phyloP scores from a whole-genome alignment of 768 basidiomycete genomes.

The Lentinula detonsa region DNA sequence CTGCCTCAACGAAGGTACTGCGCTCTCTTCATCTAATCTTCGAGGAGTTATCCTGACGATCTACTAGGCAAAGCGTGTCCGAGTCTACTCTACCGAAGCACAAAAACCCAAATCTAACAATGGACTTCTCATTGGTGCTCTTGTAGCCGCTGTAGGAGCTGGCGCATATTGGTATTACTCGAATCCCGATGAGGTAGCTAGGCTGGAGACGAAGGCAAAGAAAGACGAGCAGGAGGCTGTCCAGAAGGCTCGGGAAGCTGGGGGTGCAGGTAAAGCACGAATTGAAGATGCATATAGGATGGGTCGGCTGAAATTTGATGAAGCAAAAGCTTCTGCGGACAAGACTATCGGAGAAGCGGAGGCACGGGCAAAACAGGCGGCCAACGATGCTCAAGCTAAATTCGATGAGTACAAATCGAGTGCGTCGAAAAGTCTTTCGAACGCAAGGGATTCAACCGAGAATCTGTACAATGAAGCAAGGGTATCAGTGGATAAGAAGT shows the following conservation, averaged over 20 bases:
- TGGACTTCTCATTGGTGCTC: not conserved
- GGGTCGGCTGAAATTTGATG: conserved; percentile 7
- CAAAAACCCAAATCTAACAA: conserved; percentile 1
- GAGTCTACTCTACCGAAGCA: not conserved
- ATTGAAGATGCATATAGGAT: conserved; percentile 5
- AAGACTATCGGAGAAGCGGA: conserved; percentile 5
- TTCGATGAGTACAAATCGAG: conserved; percentile 3
- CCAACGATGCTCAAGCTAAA: conserved; percentile 6
- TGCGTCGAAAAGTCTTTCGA: not conserved
- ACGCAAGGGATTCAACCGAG: conserved; percentile 6
- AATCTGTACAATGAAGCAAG: conserved; percentile 10
- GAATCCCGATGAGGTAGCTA: conserved; percentile 10
- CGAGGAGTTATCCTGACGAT: not conserved
- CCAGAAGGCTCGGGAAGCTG: conserved; percentile 7
- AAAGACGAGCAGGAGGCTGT: conserved; percentile 6
- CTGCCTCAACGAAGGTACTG: not conserved
- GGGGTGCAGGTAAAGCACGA: conserved; percentile 9
- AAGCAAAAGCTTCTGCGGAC: conserved; percentile 7
- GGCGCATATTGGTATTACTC: conserved; percentile 12
- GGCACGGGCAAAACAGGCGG: conserved; percentile 5
- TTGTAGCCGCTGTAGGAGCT: conserved; percentile 8
- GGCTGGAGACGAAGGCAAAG: conserved; percentile 6
- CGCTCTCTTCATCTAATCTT: not conserved
- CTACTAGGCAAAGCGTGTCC: not conserved
- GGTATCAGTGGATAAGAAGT: conserved; percentile 2